Base-by-base conservation (phyloP, 202 grass and related monocot species). In the Schoenoplectus tabernaemontani region DNA sequence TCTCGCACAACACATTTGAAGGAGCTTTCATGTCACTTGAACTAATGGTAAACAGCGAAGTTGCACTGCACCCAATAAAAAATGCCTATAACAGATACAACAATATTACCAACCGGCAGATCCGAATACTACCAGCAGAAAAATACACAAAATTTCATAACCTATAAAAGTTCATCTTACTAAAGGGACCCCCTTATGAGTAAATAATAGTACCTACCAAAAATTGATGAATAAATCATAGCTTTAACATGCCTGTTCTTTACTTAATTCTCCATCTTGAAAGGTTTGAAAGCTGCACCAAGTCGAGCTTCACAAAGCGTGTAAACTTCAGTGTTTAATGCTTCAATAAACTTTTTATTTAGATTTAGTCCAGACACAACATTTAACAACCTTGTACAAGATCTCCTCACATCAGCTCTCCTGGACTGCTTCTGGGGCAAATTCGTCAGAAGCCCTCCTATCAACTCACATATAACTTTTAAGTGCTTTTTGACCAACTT, bases 361-460 rank as follows among this genome's bases (percentile, higher is more conserved):
- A 98, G 76, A 30, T 85, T 81, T 75, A 89, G 83, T 84, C 76
- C 87, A 56, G 58, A 76, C 65, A 98, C 84, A 9, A 74, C 81
- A 22, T 90, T 82, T 83, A 98, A 39, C 32, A 92, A 69, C 56
- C 78, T 57, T 1, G 44, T 85, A 70, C 86, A 94, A 74, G 95
- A 98, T 24, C 85, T 81, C 4, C 89, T 73, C 3, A 89, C 90
- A 71, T 92, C 89, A 42, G 78, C 82, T 39, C 91, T 90, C 2
- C 91, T 86, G 2, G 88, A 92, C 80, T 95, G 87, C 48, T 95
- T 98, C 67, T 83, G 71, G 2, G 91, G 88, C 56, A 90, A 56
- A 2, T 86, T 87, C 15, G 62, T 83, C 24, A 98, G 88, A 37
- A 92, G 61, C 41, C 81, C 81, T 57, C 85, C 50, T 60, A 98